These are phyloP conservation scores for Suhomyces xylopsoci DNA, from an alignment of 805 yeast species.

Conservation along the genomic window DNA sequence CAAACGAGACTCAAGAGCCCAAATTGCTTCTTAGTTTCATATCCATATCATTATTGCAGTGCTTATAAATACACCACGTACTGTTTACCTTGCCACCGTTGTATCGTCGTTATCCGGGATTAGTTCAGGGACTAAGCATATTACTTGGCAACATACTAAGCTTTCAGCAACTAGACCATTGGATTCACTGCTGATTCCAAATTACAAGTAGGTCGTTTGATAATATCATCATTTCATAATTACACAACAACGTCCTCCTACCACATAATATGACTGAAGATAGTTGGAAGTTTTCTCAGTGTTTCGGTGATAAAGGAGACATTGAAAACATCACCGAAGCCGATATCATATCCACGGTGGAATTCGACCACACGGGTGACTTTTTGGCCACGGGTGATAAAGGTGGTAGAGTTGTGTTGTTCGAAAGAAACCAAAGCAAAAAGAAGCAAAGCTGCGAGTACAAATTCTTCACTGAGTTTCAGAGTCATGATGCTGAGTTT, in stretches of 20 bases:
- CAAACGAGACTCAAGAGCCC: neutral
- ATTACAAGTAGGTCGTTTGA: neutral
- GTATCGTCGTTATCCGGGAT: neutral
- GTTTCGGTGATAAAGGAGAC: conserved; percentile 98
- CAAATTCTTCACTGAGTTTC: conserved; percentile 94
- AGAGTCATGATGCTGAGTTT: conserved; percentile 97
- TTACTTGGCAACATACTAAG: neutral
- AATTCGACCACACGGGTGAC: conserved; percentile 92
- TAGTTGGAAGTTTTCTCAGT: conserved; percentile 86
- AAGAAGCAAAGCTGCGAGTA: conserved; percentile 76
- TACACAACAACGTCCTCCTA: neutral
- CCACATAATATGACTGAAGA: conserved; percentile 26
- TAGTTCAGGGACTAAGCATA: neutral
- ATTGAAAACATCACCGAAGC: conserved; percentile 94
- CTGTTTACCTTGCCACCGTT: neutral
- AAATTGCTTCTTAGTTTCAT: neutral
- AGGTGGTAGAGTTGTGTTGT: conserved; percentile 96
- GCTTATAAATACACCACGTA: neutral
- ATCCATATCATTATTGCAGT: neutral
- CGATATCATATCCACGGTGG: conserved; percentile 95
- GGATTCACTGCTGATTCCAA: neutral
- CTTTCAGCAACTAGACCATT: neutral
- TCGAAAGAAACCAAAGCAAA: conserved; percentile 78
- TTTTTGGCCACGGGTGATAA: conserved; percentile 97
- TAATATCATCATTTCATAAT: neutral